Evolutionary conservation across 2,329 filamentous ascomycete genomes (phyloP).

Genomic region (Magnaporthiopsis incrustans): DNA sequence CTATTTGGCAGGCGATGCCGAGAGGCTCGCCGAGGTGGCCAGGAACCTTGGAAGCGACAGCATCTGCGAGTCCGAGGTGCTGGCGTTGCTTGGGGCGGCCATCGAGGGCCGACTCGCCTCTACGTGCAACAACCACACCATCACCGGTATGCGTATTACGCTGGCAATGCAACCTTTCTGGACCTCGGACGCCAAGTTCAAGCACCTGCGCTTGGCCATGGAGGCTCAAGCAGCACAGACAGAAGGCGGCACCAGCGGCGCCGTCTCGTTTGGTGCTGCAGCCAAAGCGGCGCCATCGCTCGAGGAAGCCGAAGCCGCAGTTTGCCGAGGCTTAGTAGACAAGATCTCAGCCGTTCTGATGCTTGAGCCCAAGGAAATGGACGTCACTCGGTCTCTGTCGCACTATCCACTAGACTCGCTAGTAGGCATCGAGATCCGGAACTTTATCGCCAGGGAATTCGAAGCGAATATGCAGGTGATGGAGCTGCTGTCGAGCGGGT

Average conservation of each 20-base stretch:
- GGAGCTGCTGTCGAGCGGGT: conserved; percentile 43
- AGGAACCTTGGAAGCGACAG: conserved; percentile 14
- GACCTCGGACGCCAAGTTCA: conserved; percentile 45
- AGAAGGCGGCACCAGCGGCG: conserved; percentile 16
- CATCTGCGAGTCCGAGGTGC: conserved; percentile 14
- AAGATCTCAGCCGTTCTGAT: conserved; percentile 42
- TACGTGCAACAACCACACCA: conserved; percentile 33
- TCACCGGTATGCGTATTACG: conserved; percentile 44
- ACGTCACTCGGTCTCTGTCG: conserved; percentile 31
- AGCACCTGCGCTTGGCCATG: conserved; percentile 32
- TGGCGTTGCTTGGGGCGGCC: conserved; percentile 13
- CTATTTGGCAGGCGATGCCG: conserved; percentile 37
- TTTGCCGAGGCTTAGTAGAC: conserved; percentile 35
- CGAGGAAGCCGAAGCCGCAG: conserved; percentile 34
- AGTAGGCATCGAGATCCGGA: conserved; percentile 41
- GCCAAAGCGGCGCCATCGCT: conserved; percentile 29
- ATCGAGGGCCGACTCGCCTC: conserved; percentile 11
- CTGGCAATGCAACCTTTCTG: conserved; percentile 40
- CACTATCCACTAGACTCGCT: conserved; percentile 39
- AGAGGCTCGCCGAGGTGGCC: conserved; percentile 35
- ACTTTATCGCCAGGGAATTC: conserved; percentile 41
- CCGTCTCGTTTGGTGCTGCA: conserved; percentile 33
- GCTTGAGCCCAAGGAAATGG: conserved; percentile 40
- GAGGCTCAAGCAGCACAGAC: conserved; percentile 25
- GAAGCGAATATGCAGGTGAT: conserved; percentile 44